Percentiles rank a stretch among this genome's conserved stretches.
Conservation (phyloP, 78 protist genomes). For the Monocercomonoides exilis region DNA sequence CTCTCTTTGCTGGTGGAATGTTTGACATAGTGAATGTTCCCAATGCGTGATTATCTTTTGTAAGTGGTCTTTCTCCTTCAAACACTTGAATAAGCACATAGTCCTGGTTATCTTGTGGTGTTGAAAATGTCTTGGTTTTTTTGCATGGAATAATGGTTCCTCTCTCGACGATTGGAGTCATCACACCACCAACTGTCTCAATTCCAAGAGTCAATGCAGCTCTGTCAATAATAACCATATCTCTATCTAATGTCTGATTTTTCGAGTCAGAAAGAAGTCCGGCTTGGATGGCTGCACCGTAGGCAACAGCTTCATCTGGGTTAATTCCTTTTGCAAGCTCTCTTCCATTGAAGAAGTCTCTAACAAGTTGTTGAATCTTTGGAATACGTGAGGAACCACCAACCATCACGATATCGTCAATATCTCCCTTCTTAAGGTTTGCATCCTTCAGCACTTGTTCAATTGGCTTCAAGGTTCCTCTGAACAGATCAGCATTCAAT, state of each 20-base stretch:
- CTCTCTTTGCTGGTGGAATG: conserved; percentile 90
- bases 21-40: conserved; percentile 82
- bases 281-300: conserved; percentile 99
- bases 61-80: conserved; percentile 94
- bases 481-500: conserved; percentile 88
- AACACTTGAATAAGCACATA: conserved; percentile 37
- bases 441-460: conserved; percentile 78
- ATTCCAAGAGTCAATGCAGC: conserved; percentile 50
- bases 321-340: conserved; percentile 90
- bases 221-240: conserved; percentile 29
- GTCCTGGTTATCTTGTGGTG: conserved; percentile 29
- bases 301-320: conserved; percentile 99
- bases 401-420: conserved; percentile 92
- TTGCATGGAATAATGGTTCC: conserved; percentile 45
- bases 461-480: conserved; percentile 78
- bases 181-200: conserved; percentile 54
- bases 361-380: conserved; percentile 84
- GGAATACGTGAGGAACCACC: conserved; percentile 99
- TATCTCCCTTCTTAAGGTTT: conserved; percentile 63
- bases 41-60: conserved; percentile 76
- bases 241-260: conserved; percentile 4
- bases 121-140: conserved; percentile 19
- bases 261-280: conserved; percentile 67
- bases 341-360: conserved; percentile 94
- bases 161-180: conserved; percentile 36